Evolutionary conservation across 371 early-diverging fungal species (phyloP).

Genomic region (Syncephalastrum racemosum): DNA sequence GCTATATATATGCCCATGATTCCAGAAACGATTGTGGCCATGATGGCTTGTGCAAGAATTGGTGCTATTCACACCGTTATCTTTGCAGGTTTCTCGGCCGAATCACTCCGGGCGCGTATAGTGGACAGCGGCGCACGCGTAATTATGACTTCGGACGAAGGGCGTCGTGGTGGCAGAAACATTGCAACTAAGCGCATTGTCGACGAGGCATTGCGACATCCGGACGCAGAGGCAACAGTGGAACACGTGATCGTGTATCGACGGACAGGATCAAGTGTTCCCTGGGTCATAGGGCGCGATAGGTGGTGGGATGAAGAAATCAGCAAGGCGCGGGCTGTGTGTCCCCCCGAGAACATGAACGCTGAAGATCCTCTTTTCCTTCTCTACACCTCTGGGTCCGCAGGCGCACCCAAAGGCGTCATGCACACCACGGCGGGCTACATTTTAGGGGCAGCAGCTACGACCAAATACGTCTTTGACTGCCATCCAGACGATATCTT

Average conservation of each 20-base stretch:
- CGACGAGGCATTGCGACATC: slow-evolving; percentile 76
- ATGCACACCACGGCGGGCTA: slow-evolving; percentile 96
- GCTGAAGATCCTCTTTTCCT: slow-evolving; percentile 96
- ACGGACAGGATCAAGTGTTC: slow-evolving; percentile 75
- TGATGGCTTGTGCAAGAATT: slow-evolving; percentile 94
- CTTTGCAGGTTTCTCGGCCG: slow-evolving; percentile 93
- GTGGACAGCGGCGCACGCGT: slow-evolving; percentile 76
- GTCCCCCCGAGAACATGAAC: slow-evolving; percentile 80
- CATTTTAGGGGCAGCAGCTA: slow-evolving; percentile 86
- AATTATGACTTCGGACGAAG: slow-evolving; percentile 86
- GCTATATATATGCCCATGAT: slow-evolving; percentile 98
- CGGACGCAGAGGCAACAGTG: slow-evolving; percentile 60
- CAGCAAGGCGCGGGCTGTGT: slow-evolving; percentile 70
- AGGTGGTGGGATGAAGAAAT: slow-evolving; percentile 89
- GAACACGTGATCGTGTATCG: slow-evolving; percentile 86
- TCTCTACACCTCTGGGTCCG: slow-evolving; percentile 96
- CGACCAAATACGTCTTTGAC: slow-evolving; percentile 93
- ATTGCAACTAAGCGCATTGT: slow-evolving; percentile 91
- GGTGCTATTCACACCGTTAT: slow-evolving; percentile 93
- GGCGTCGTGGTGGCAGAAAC: slow-evolving; percentile 87
- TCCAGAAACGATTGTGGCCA: slow-evolving; percentile 88
- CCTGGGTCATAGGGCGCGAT: slow-evolving; percentile 77
- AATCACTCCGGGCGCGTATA: slow-evolving; percentile 85
- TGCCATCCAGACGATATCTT: slow-evolving; percentile 81
- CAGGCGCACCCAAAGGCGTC: slow-evolving; percentile 97